Evolutionary conservation across 768 basidiomycete genomes (phyloP), one percentile per base, ranked within the genome.

Genomic region (Suillus variegatus): DNA sequence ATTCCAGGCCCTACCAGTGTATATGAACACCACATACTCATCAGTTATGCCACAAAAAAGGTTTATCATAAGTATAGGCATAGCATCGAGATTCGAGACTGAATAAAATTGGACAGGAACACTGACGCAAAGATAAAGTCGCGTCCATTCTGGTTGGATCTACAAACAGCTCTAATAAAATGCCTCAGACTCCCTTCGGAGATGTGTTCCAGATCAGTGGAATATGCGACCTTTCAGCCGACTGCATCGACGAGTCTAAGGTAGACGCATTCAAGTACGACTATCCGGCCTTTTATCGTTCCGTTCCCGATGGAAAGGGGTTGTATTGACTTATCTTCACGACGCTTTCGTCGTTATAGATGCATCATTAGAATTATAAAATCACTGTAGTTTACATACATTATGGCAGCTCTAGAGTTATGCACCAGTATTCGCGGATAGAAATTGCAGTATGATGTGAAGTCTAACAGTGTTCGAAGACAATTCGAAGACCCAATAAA

Each of bases 401-500:
- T 40, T 58, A 58, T 58, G 56, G 22, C 22, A 25, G 8, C 14
- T 58, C 38, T 25, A 16, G 32, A 58, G 56, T 40, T 40, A 40
- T 58, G 57, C 40, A 58, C 57, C 38, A 28, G 25, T 40, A 28
- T 41, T 58, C 22, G 16, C 14, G 14, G 25, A 40, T 28, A 58
- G 25, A 58, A n/a, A 38, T 40, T 58, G 5, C 38, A 40, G n/a
- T 25, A 41, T 41, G 40, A 25, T 25, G 12, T 41, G 9, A 40
- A 41, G 40, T 28, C 22, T 82, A 98, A 73, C 96, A 98, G 68
- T 96, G 79, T 78, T 99, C 97, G 28, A 28, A 28, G 28, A 28
- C 28, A 87, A 73, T 99, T 99, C 74, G 72, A 99, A 99, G 0
- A 98, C 93, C 67, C 91, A 89, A 76, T 97, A 99, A 62, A 99